These are phyloP conservation scores for Dipodascus geniculatus DNA, from an alignment of 805 yeast genomes.

Conservation along the genomic window DNA sequence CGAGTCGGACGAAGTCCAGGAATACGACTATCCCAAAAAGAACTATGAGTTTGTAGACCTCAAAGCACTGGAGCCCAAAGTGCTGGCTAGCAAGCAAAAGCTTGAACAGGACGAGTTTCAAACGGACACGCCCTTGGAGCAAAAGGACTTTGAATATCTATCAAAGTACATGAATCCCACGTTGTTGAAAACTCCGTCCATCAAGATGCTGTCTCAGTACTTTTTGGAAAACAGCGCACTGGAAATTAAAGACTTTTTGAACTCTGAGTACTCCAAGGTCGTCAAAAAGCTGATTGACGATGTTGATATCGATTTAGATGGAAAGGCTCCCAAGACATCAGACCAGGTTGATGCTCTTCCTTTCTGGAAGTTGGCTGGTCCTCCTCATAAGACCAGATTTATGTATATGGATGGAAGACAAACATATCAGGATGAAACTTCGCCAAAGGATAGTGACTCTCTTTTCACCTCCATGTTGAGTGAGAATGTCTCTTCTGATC, in stretches of 20 bases:
- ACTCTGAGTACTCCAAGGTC: constrained; percentile 36
- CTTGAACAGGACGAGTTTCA: constrained; percentile 5
- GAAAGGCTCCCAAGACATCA: constrained; percentile 47
- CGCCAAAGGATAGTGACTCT: not conserved
- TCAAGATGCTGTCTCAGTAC: constrained; percentile 33
- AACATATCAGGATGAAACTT: constrained; percentile 19
- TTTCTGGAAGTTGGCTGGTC: constrained; percentile 76
- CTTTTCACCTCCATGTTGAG: constrained; percentile 6
- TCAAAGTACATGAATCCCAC: constrained; percentile 43
- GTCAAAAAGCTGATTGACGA: constrained; percentile 36
- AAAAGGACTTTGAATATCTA: constrained; percentile 40
- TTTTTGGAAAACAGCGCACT: constrained; percentile 63
- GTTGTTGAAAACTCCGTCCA: constrained; percentile 31
- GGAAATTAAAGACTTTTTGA: constrained; percentile 53
- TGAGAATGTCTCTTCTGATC: constrained; percentile 16
- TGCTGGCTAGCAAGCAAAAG: constrained; percentile 2
- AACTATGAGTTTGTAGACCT: not conserved
- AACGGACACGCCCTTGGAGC: constrained; percentile 18
- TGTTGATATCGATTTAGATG: constrained; percentile 36
- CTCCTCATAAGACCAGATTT: constrained; percentile 87
- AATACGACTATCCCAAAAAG: constrained; percentile 66
- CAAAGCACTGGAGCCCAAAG: constrained; percentile 6
- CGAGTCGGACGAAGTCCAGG: constrained; percentile 64
- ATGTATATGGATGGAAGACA: constrained; percentile 63
- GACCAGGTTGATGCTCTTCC: constrained; percentile 45